Conservation (phyloP, 352 stramenopile species). For the Lagenidium sp. region DNA sequence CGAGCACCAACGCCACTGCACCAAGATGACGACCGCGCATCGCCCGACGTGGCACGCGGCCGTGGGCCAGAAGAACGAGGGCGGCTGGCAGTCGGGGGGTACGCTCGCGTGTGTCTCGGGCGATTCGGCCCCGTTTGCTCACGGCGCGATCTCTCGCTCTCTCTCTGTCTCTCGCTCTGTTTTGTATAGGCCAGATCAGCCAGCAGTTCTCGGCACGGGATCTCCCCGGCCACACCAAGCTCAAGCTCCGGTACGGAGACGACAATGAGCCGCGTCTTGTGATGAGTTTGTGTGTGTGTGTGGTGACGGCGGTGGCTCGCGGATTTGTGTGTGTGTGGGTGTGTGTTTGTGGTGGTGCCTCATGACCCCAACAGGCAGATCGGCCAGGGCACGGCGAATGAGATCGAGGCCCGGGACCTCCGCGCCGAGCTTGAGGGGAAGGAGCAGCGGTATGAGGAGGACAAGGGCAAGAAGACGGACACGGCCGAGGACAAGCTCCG, state of each 20-base stretch:
- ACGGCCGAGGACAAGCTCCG: conserved; percentile 71
- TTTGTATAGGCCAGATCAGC: conserved; percentile 48
- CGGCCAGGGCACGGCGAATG: conserved; percentile 69
- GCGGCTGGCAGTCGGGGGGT: conserved; percentile 79
- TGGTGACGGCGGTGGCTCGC: not conserved
- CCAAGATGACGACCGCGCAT: conserved; percentile 75
- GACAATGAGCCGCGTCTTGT: too few relatives aligned
- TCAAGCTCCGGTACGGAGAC: conserved; percentile 71
- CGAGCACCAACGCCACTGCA: not conserved
- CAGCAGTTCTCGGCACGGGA: conserved; percentile 77
- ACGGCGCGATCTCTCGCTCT: not conserved
- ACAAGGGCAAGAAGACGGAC: conserved; percentile 70
- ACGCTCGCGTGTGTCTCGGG: not conserved
- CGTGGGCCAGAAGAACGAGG: conserved; percentile 81
- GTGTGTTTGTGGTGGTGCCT: not conserved
- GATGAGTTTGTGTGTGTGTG: too few relatives aligned
- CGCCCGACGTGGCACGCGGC: conserved; percentile 81
- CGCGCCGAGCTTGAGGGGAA: conserved; percentile 66
- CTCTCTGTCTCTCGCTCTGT: too few relatives aligned
- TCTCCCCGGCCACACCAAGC: conserved; percentile 67
- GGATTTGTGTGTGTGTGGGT: not conserved
- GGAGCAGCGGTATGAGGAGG: conserved; percentile 60
- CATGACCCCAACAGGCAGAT: conserved; percentile 40
- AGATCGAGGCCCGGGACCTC: conserved; percentile 68
- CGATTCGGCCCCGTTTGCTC: not conserved